Percentiles rank a stretch among this genome's conserved stretches.
Evolutionary conservation across 805 yeast species (phyloP).

Genomic region (Pichia cabralensis): DNA sequence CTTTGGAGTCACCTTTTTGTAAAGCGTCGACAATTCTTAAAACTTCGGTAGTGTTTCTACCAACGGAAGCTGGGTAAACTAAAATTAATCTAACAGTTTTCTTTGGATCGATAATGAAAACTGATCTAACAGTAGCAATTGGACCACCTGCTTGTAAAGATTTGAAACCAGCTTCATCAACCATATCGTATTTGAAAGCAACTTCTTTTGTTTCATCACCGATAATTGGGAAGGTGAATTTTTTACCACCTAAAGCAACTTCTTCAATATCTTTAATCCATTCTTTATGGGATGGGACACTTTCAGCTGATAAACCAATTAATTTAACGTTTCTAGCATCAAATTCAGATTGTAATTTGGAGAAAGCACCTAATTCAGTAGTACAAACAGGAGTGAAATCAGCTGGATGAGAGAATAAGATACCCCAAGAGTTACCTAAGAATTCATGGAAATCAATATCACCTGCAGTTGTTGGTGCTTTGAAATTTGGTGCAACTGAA

Average conservation of each 20-base stretch:
- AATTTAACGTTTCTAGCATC: constrained; percentile 76
- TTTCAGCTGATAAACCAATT: constrained; percentile 85
- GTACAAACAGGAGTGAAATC: constrained; percentile 97
- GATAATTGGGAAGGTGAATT: constrained; percentile 80
- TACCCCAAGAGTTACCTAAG: constrained; percentile 79
- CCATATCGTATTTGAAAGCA: constrained; percentile 78
- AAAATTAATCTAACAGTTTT: constrained; percentile 81
- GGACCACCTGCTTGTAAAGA: constrained; percentile 56
- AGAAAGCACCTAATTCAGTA: constrained; percentile 91
- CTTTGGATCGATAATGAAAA: constrained; percentile 80
- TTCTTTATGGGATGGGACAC: constrained; percentile 63
- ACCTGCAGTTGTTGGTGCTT: constrained; percentile 75
- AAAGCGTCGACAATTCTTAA: constrained; percentile 83
- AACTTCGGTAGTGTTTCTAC: constrained; percentile 90
- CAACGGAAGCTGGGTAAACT: constrained; percentile 89
- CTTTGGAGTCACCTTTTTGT: constrained; percentile 74
- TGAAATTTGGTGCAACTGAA: constrained; percentile 79
- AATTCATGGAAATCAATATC: constrained; percentile 79
- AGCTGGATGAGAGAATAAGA: constrained; percentile 89
- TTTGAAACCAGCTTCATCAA: constrained; percentile 75
- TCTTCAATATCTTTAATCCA: constrained; percentile 94
- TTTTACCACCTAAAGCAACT: constrained; percentile 54
- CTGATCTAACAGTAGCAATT: constrained; percentile 85
- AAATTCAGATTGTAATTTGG: constrained; percentile 81
- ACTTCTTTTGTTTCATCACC: constrained; percentile 83